Evolutionary conservation across 1,284 basidiomycete species (phyloP), one percentile per base, ranked within the genome.

Genomic region (Entoloma clypeatum): DNA sequence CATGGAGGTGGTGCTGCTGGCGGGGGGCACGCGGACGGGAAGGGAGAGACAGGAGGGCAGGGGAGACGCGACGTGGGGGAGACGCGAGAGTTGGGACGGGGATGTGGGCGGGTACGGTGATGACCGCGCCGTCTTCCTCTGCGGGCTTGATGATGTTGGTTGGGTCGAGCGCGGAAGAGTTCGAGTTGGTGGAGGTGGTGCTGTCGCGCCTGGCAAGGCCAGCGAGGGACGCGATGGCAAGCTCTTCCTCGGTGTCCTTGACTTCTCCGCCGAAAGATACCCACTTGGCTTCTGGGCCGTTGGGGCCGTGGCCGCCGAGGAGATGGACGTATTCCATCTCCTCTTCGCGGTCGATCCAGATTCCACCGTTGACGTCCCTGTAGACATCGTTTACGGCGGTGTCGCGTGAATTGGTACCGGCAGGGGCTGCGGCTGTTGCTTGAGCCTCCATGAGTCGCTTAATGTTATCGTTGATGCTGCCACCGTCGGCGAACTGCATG

Each of bases 331-430:
- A 83, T 56, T 86, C 83, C 67, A 71, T 67, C 51, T 77, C 73
- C 59, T 86, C 84, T 18, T 82, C 79, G 41, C 71, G 73, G 53
- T 86, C 83, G 62, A 72, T 69, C 80, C 82, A 86, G n/a, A 85
- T 45, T 0, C 73, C 72, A 19, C 81, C 81, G 16, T 69, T 61
- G 1, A 60, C 76, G 43, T 86, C 82, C 6, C 77, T 68, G 56
- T 75, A 74, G 3, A 80, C 69, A 25, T 69, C 74, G 6, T 60
- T 65, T 6, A 77, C 71, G 21, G 68, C 70, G 8, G 52, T 33
- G 21, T 42, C 52, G 6, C 49, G 47, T 16, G 49, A 43, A 25
- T 54, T 41, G 7, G 43, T 35, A 7, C 45, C 48, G 4, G 55
- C 50, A 8, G 55, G 56, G 0, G 56, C 55, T 2, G 60, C 58